phyloP scores from a whole-genome alignment of 495 filamentous ascomycete species.

The Talaromyces proteolyticus region DNA sequence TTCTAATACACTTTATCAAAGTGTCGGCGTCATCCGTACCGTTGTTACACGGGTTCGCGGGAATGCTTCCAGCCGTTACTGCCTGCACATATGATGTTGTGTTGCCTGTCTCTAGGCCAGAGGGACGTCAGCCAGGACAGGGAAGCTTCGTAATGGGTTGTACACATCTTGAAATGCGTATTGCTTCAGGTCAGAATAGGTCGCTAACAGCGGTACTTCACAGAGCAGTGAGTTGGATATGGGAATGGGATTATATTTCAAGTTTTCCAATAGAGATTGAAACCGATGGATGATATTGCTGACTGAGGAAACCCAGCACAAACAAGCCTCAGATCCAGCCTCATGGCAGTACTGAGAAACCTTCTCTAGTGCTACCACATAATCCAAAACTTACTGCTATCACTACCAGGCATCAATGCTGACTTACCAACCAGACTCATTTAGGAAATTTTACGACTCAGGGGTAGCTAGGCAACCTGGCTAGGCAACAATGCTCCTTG shows the following conservation, averaged over 20 bases:
- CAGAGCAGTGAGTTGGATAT: conserved; percentile 15
- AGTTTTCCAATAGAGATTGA: conserved; percentile 17
- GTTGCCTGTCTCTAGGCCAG: conserved; percentile 14
- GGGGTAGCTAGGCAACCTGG: background rate
- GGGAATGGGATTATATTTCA: conserved; percentile 35
- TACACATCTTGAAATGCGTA: conserved; percentile 10
- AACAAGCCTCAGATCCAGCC: conserved; percentile 27
- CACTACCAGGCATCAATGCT: too few relatives aligned
- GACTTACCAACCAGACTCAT: background rate
- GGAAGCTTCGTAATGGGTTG: conserved; percentile 10
- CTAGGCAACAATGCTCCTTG: background rate
- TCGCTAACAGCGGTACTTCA: conserved; percentile 20
- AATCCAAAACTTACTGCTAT: too few relatives aligned
- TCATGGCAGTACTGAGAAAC: conserved; percentile 36
- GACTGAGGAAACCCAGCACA: conserved; percentile 30
- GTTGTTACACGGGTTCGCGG: conserved; percentile 3
- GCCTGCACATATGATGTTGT: conserved; percentile 3
- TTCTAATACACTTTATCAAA: conserved; percentile 7
- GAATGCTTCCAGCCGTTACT: background rate
- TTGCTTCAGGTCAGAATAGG: conserved; percentile 22
- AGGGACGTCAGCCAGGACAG: conserved; percentile 11
- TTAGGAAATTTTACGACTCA: too few relatives aligned
- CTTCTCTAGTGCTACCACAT: conserved; percentile 20
- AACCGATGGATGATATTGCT: conserved; percentile 30
- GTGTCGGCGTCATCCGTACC: conserved; percentile 3